phyloP scores from a whole-genome alignment of 1,139 yeast species.

The Torulaspora pretoriensis region DNA sequence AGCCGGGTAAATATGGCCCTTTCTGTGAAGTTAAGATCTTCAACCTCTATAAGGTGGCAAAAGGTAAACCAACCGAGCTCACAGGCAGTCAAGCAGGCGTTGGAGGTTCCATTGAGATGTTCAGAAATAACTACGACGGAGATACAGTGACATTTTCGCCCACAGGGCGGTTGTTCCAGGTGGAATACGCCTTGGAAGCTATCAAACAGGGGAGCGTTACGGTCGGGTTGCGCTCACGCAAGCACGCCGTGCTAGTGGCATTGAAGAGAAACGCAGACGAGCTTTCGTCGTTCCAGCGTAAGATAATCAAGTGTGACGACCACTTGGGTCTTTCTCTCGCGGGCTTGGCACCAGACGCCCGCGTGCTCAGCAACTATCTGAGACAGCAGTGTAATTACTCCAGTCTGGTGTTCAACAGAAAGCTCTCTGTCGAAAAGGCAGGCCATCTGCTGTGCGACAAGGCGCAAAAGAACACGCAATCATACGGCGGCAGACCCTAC shows the following conservation, averaged over 20 bases:
- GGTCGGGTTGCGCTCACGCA: slow-evolving; percentile 83
- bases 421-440: slow-evolving; percentile 81
- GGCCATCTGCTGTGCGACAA: slow-evolving; percentile 87
- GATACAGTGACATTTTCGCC: slow-evolving; percentile 97
- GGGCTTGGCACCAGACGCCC: slow-evolving; percentile 97
- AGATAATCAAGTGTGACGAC: slow-evolving; percentile 83
- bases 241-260: slow-evolving; percentile 88
- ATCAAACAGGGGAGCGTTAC: slow-evolving; percentile 98
- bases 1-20: background rate
- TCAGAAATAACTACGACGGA: slow-evolving; percentile 97
- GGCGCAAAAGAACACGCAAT: slow-evolving; percentile 95
- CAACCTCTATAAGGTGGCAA: background rate
- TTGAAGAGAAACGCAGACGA: slow-evolving; percentile 95
- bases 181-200: slow-evolving; percentile 93
- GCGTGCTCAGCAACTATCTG: slow-evolving; percentile 82
- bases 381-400: slow-evolving; percentile 91
- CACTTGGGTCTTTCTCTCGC: slow-evolving; percentile 95
- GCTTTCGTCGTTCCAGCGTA: slow-evolving; percentile 92
- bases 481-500: slow-evolving; percentile 93
- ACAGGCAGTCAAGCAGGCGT: slow-evolving; percentile 1
- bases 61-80: background rate
- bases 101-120: slow-evolving; percentile 40
- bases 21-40: background rate
- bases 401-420: slow-evolving; percentile 79
- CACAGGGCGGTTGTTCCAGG: slow-evolving; percentile 92